phyloP scores from a whole-genome alignment of 305 asterid species.

The Fraxinus ornus region DNA sequence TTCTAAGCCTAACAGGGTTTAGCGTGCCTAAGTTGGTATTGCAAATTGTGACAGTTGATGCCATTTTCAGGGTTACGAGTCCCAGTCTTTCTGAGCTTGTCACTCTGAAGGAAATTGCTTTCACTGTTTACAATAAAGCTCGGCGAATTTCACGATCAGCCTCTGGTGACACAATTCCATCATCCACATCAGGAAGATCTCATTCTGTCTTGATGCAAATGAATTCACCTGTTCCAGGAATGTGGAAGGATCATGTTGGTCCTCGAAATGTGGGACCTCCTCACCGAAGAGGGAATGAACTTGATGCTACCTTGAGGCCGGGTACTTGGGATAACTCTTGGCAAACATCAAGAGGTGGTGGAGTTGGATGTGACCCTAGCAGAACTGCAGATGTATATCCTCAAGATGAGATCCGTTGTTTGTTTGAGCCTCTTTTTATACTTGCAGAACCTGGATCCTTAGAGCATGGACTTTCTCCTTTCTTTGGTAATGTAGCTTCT shows the following conservation, averaged over 20 bases:
- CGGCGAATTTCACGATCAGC: constrained; percentile 76
- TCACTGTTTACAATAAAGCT: constrained; percentile 96
- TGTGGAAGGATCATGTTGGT: constrained; percentile 95
- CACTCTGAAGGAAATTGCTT: constrained; percentile 90
- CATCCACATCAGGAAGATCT: constrained; percentile 66
- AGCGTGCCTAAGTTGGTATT: constrained; percentile 88
- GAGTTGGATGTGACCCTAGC: constrained; percentile 67
- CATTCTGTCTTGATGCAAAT: constrained; percentile 73
- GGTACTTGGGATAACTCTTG: constrained; percentile 95
- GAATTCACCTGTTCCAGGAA: constrained; percentile 70
- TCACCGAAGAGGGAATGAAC: constrained; percentile 85
- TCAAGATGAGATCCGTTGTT: constrained; percentile 71
- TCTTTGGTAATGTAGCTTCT: constrained; percentile 48
- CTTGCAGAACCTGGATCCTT: constrained; percentile 95
- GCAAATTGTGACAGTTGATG: constrained; percentile 96
- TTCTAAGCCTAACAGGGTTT: constrained; percentile 85
- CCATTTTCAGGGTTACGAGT: constrained; percentile 88
- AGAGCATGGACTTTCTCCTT: constrained; percentile 78
- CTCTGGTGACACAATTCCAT: constrained; percentile 58
- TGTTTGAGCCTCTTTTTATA: constrained; percentile 95
- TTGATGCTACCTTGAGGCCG: constrained; percentile 84
- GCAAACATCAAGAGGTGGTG: constrained; percentile 84
- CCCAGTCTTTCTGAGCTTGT: constrained; percentile 83
- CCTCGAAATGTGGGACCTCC: constrained; percentile 68
- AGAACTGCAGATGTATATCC: constrained; percentile 64